Evolutionary conservation across 2,329 filamentous ascomycete genomes (phyloP).

Genomic region (Sphaerulina populicola): DNA sequence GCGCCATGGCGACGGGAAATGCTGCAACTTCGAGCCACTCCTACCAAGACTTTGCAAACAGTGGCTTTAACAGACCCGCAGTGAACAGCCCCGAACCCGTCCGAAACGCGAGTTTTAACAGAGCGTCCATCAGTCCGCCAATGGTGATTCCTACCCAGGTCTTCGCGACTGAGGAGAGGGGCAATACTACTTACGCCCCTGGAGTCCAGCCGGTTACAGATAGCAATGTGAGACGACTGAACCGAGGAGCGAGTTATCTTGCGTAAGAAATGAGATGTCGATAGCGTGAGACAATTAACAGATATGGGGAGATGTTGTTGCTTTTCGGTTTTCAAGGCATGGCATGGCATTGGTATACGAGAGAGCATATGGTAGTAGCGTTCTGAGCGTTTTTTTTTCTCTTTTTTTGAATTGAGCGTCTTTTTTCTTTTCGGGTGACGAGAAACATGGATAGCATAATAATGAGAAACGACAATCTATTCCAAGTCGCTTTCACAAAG

Average conservation of each 20-base stretch:
- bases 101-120: background rate
- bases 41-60: background rate
- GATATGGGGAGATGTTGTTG: too few relatives aligned
- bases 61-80: background rate
- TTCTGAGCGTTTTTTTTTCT: background rate
- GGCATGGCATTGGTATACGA: background rate
- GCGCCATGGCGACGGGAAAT: background rate
- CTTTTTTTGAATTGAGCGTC: background rate
- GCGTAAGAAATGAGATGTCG: conserved; percentile 3
- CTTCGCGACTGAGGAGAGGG: background rate
- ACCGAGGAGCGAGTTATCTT: conserved; percentile 10
- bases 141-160: background rate
- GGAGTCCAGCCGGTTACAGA: background rate
- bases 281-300: background rate
- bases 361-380: background rate
- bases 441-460: background rate
- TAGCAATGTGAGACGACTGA: conserved; percentile 3
- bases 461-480: background rate
- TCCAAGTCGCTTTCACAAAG: background rate
- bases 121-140: background rate
- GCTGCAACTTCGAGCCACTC: background rate
- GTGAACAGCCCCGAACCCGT: background rate
- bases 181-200: background rate
- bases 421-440: background rate
- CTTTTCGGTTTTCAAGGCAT: background rate